Conservation (phyloP, 2,329 filamentous ascomycete species). For the Plenodomus biglobosus region DNA sequence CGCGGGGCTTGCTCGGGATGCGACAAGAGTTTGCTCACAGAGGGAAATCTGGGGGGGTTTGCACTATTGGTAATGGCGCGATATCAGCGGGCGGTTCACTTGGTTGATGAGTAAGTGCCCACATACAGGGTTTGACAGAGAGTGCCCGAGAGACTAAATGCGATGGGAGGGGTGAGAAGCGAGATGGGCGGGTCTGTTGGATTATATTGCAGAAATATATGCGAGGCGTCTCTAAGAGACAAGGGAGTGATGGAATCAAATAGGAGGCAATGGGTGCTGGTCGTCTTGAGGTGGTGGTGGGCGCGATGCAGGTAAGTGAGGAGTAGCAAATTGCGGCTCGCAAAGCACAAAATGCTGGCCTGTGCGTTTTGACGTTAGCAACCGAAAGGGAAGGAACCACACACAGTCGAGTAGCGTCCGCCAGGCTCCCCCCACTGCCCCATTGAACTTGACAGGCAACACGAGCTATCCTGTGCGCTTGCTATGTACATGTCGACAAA, state of each 20-base stretch:
- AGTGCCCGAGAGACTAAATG: neutral
- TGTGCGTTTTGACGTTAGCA: neutral
- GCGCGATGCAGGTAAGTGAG: neutral
- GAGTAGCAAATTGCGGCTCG: neutral
- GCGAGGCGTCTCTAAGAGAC: neutral
- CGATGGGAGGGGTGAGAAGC: neutral
- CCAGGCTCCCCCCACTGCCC: neutral
- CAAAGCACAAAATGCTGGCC: neutral
- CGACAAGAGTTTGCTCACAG: conserved; percentile 4
- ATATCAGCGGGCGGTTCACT: neutral
- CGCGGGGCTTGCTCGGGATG: conserved; percentile 7
- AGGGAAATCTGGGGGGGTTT: neutral
- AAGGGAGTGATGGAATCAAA: neutral
- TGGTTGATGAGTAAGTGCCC: neutral
- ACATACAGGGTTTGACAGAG: neutral
- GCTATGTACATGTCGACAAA: neutral
- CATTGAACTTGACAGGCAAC: neutral
- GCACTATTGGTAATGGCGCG: neutral
- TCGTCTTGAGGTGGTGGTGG: neutral
- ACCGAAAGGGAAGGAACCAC: neutral
- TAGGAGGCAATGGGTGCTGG: neutral
- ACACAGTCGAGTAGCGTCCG: too few species aligned
- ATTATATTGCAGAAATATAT: neutral
- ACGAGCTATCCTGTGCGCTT: neutral
- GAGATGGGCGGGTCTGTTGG: neutral